These are phyloP conservation scores for Epichloe amarillans DNA, from an alignment of 2,329 filamentous ascomycete species.

Conservation along the genomic window DNA sequence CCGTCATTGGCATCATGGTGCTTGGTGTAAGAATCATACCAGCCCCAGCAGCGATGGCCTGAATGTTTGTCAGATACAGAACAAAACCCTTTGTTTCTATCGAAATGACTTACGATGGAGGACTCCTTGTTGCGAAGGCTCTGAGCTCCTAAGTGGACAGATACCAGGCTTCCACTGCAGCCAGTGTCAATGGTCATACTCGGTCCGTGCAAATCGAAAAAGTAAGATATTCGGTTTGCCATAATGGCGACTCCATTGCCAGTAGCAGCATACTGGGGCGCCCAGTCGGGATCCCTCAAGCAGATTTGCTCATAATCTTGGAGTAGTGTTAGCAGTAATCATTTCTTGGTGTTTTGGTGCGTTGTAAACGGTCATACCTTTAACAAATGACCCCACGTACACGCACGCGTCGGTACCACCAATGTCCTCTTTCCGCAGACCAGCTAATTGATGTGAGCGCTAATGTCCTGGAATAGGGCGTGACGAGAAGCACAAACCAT, in stretches of 20 bases:
- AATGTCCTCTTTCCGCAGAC: slow-evolving; percentile 29
- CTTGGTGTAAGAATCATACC: slow-evolving; percentile 41
- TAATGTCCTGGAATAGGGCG: background rate
- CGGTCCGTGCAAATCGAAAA: slow-evolving; percentile 40
- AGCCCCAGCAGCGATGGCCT: slow-evolving; percentile 37
- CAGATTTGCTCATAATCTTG: slow-evolving; percentile 37
- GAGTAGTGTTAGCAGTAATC: background rate
- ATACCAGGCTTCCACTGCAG: slow-evolving; percentile 42
- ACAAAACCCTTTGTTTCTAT: background rate
- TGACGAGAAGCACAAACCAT: slow-evolving; percentile 20
- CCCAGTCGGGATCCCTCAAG: slow-evolving; percentile 35
- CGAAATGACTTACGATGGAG: slow-evolving; percentile 19
- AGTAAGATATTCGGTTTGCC: slow-evolving; percentile 42
- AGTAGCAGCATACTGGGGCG: slow-evolving; percentile 38
- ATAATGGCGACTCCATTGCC: slow-evolving; percentile 40
- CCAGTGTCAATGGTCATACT: slow-evolving; percentile 47
- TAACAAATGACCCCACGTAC: slow-evolving; percentile 37
- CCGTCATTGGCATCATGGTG: slow-evolving; percentile 43
- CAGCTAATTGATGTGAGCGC: slow-evolving; percentile 19
- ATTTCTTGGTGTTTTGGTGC: background rate
- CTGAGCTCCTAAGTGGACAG: slow-evolving; percentile 39
- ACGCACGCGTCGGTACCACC: slow-evolving; percentile 32
- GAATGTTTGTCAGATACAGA: background rate
- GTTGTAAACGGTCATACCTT: slow-evolving; percentile 20
- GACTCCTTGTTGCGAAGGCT: slow-evolving; percentile 32